Conservation (phyloP, 805 yeast species). For the Pichia gijzeniarum region DNA sequence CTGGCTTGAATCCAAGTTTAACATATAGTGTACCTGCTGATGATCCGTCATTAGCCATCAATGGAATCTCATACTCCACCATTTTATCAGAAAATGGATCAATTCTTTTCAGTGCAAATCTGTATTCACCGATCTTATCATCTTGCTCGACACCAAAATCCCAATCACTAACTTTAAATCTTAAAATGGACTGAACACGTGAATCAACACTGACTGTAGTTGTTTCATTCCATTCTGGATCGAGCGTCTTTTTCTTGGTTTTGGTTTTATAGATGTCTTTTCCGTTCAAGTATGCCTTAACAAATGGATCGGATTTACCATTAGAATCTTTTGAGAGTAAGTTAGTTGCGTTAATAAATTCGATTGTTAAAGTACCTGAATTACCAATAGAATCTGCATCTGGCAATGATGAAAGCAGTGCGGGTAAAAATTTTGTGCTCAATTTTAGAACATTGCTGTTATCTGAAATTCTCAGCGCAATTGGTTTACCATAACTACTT, state of each 20-base stretch:
- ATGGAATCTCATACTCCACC: constrained; percentile 43
- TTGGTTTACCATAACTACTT: constrained; percentile 58
- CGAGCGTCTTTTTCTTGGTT: constrained; percentile 75
- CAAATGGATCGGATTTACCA: constrained; percentile 92
- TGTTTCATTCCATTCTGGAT: constrained; percentile 85
- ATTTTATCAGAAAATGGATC: constrained; percentile 50
- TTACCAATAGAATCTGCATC: constrained; percentile 68
- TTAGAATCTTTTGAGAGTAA: constrained; percentile 82
- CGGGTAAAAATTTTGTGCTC: constrained; percentile 73
- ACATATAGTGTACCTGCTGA: constrained; percentile 63
- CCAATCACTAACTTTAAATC: constrained; percentile 74
- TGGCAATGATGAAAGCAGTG: constrained; percentile 54
- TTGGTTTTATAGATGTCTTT: constrained; percentile 65
- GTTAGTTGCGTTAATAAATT: constrained; percentile 55
- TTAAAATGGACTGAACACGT: constrained; percentile 53
- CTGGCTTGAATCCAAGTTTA: constrained; percentile 60
- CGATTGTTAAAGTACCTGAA: constrained; percentile 62
- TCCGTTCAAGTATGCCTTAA: constrained; percentile 62
- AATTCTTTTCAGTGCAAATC: constrained; percentile 50
- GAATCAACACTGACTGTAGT: constrained; percentile 50
- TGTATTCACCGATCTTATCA: constrained; percentile 69
- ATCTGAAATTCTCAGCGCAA: constrained; percentile 40
- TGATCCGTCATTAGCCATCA: constrained; percentile 40
- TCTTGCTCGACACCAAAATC: constrained; percentile 86
- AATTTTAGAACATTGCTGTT: constrained; percentile 50